Conservation (phyloP, 495 filamentous ascomycete genomes). For the Annulohypoxylon maeteangense region DNA sequence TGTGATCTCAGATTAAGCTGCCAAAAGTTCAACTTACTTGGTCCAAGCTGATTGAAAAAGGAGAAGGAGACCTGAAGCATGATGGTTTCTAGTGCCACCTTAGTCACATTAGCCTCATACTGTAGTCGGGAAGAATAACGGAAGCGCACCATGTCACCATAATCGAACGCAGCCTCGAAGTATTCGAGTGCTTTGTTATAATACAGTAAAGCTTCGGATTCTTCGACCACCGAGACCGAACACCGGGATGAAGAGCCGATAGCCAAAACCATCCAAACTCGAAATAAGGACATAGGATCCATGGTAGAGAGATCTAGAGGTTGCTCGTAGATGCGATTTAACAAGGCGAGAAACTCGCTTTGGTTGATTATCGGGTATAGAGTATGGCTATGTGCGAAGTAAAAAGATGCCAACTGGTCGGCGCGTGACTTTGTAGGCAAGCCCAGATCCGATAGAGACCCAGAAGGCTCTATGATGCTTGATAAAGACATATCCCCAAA, state of each 20-base stretch:
- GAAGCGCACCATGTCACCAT: constrained; percentile 50
- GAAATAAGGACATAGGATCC: constrained; percentile 49
- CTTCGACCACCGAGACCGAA: constrained; percentile 53
- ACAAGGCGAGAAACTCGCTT: constrained; percentile 44
- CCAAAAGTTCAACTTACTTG: constrained; percentile 45
- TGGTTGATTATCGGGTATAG: constrained; percentile 53
- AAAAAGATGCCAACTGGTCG: constrained; percentile 50
- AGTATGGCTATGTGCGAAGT: constrained; percentile 57
- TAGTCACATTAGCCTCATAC: not conserved
- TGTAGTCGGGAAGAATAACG: not conserved
- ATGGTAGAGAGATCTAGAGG: constrained; percentile 43
- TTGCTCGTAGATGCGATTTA: constrained; percentile 47
- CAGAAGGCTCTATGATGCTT: constrained; percentile 31
- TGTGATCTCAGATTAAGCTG: not conserved
- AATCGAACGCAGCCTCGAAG: constrained; percentile 51
- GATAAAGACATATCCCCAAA: constrained; percentile 38
- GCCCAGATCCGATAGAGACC: constrained; percentile 31
- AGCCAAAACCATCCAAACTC: constrained; percentile 57
- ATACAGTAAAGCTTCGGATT: constrained; percentile 50
- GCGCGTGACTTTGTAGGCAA: constrained; percentile 45
- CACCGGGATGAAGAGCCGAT: constrained; percentile 55
- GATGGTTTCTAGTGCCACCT: constrained; percentile 53
- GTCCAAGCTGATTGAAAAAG: constrained; percentile 56
- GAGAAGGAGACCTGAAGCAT: constrained; percentile 58
- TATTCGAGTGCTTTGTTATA: constrained; percentile 55